Conservation (phyloP, 805 yeast genomes). For the Wickerhamiella parazyma region DNA sequence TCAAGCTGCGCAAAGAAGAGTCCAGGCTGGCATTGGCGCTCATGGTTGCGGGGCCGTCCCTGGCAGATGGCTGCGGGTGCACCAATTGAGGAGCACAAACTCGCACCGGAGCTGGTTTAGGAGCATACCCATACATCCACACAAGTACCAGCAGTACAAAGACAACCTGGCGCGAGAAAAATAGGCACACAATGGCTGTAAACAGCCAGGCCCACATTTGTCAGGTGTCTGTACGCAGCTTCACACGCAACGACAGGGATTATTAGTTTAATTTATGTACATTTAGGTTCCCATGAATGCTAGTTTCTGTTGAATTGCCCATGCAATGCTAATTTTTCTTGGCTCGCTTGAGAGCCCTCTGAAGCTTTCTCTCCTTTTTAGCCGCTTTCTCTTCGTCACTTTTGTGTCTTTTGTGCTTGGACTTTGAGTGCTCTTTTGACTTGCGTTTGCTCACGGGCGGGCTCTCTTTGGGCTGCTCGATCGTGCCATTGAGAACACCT, state of each 20-base stretch:
- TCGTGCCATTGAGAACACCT: conserved; percentile 67
- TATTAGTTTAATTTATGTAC: too few relatives aligned
- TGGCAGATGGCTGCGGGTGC: background rate
- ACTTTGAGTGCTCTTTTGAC: conserved; percentile 7
- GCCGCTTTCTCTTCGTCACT: background rate
- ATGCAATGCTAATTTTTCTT: background rate
- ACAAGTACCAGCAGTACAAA: background rate
- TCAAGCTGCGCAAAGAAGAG: background rate
- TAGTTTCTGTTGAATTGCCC: background rate
- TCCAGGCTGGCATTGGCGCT: background rate
- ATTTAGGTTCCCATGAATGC: too few relatives aligned
- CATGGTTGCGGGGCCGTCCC: background rate
- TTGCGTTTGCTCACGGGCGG: too few relatives aligned
- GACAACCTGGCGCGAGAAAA: background rate
- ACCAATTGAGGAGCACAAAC: background rate
- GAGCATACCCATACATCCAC: background rate
- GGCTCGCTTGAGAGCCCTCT: background rate
- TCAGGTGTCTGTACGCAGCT: background rate
- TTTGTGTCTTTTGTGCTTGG: conserved; percentile 1
- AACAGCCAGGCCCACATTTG: background rate
- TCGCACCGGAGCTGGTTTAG: background rate
- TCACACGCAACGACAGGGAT: too few relatives aligned
- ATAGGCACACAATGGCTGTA: background rate
- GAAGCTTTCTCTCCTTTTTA: background rate
- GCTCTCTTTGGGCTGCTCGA: too few relatives aligned